Evolutionary conservation across 306 rosid species (phyloP).

Genomic region (Vigna radiata): DNA sequence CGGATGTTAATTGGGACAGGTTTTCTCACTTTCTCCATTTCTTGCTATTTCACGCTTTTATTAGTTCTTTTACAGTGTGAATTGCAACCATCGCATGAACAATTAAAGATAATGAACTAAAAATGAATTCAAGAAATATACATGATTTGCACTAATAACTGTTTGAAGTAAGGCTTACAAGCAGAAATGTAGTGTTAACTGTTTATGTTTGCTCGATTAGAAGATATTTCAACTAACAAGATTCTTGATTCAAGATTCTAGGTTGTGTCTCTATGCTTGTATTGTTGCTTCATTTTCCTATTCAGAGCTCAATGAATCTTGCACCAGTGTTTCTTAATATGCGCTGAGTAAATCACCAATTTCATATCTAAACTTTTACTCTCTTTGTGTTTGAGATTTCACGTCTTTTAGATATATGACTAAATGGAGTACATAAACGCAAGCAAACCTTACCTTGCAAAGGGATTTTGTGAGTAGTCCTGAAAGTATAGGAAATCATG

Average conservation of each 20-base stretch:
- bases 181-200: background rate
- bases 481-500: background rate
- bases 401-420: too few relatives aligned
- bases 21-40: conserved; percentile 26
- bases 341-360: too few relatives aligned
- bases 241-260: conserved; percentile 1
- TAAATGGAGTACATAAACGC: too few relatives aligned
- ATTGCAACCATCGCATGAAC: background rate
- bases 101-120: background rate
- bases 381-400: background rate
- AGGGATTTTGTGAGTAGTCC: background rate
- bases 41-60: background rate
- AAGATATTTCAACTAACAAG: conserved; percentile 14
- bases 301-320: background rate
- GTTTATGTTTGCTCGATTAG: background rate
- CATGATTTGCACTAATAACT: background rate
- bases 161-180: background rate
- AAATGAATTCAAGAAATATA: background rate
- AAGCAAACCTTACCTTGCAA: too few relatives aligned
- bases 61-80: background rate
- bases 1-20: conserved; percentile 97
- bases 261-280: background rate
- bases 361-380: too few relatives aligned
- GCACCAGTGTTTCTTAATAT: background rate
- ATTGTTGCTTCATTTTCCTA: background rate